Evolutionary conservation across 192 early-diverging fungal species (phyloP).

Genomic region (Coemansia sp.): DNA sequence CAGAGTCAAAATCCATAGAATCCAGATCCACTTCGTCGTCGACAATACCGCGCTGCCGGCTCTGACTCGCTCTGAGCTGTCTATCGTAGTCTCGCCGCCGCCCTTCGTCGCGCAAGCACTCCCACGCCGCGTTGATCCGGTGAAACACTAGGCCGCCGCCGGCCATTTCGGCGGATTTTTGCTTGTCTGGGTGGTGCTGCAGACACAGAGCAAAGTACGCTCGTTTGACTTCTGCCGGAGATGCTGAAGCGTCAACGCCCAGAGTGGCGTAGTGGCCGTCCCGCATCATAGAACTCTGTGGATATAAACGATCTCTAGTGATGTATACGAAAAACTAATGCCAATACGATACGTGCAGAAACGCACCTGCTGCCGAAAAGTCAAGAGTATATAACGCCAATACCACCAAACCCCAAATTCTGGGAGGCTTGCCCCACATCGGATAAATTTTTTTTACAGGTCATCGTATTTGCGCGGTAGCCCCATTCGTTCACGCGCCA

Average conservation of each 20-base stretch:
- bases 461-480: constrained; percentile 31
- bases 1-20: constrained; percentile 70
- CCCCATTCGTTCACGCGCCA: constrained; percentile 50
- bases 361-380: background rate
- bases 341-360: background rate
- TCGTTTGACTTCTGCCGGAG: constrained; percentile 27
- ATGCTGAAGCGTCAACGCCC: constrained; percentile 7
- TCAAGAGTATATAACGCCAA: background rate
- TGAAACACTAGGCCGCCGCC: constrained; percentile 15
- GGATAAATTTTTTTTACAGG: background rate
- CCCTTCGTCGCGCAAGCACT: constrained; percentile 15
- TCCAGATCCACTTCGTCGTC: constrained; percentile 74
- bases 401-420: no score
- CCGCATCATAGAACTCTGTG: background rate
- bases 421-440: background rate
- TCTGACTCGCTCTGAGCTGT: constrained; percentile 1
- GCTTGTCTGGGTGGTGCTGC: constrained; percentile 32
- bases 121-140: constrained; percentile 38
- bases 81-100: constrained; percentile 31
- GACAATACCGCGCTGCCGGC: constrained; percentile 48
- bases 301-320: no score
- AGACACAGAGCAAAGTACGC: constrained; percentile 37
- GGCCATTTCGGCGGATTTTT: background rate
- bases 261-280: constrained; percentile 21
- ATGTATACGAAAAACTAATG: no score